A percentile compares a stretch with the other conserved stretches of the same genome.
These are phyloP conservation scores for Colletotrichum endophyticum DNA, from an alignment of 2,329 filamentous ascomycete species.

Conservation along the genomic window DNA sequence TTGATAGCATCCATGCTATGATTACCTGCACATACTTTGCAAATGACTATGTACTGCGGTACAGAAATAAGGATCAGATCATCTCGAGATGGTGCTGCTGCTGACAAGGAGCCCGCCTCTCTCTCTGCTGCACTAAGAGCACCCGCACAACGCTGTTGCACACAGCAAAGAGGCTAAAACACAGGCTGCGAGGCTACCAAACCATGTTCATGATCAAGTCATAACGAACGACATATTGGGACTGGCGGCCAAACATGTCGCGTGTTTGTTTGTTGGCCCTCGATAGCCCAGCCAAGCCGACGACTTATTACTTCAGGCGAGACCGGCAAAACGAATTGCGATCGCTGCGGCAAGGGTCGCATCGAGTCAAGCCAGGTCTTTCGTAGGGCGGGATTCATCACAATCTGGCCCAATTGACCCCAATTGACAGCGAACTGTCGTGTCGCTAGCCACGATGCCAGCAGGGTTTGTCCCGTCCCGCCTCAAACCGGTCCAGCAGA, in stretches of 20 bases:
- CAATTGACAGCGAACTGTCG: neutral
- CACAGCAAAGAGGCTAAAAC: neutral
- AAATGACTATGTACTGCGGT: neutral
- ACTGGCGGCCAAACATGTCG: neutral
- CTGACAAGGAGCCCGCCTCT: neutral
- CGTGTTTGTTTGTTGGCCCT: neutral
- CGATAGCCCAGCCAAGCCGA: neutral
- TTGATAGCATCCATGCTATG: neutral
- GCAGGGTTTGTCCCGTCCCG: slow-evolving; percentile 1
- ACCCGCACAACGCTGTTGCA: neutral
- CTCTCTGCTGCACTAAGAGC: neutral
- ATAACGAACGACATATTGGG: neutral
- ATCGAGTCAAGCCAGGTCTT: neutral
- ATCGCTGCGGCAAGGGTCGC: slow-evolving; percentile 11
- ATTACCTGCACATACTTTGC: neutral
- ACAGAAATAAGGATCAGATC: neutral
- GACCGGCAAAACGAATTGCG: slow-evolving; percentile 7
- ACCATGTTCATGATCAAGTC: neutral
- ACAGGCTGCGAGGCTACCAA: neutral
- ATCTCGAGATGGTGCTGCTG: neutral
- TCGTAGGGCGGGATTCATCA: neutral
- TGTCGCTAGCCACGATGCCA: neutral
- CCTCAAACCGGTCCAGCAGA: slow-evolving; percentile 9
- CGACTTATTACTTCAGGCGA: neutral
- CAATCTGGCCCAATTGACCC: neutral